phyloP scores from a whole-genome alignment of 257 asterid genomes.

The Anisodus tanguticus region DNA sequence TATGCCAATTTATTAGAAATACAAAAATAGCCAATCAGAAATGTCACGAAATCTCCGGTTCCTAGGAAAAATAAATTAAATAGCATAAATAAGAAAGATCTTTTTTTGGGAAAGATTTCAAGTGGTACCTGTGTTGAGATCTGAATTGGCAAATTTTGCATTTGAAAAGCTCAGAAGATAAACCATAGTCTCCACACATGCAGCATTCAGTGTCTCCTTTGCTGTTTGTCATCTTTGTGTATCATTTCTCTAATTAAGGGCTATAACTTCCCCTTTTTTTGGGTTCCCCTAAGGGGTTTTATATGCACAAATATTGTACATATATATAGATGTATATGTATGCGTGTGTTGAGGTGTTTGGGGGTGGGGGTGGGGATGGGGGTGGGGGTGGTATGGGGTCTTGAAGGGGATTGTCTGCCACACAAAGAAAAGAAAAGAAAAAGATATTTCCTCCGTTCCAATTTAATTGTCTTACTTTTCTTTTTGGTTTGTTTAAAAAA shows the following conservation, averaged over 20 bases:
- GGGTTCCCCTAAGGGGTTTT: neutral
- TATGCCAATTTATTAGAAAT: neutral
- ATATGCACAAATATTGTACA: neutral
- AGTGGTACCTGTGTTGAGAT: constrained; percentile 69
- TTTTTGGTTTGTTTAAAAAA: no score
- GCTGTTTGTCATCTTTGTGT: constrained; percentile 41
- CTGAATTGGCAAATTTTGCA: constrained; percentile 64
- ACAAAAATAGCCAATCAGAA: neutral
- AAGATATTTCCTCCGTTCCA: neutral
- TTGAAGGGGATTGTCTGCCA: constrained; percentile 38
- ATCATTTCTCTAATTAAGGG: constrained; percentile 3
- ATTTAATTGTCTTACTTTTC: no score
- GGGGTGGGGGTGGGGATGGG: neutral
- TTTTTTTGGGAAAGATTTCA: neutral
- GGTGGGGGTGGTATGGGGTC: neutral
- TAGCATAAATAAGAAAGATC: neutral
- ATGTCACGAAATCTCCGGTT: neutral
- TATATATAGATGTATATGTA: neutral
- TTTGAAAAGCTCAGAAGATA: constrained; percentile 62
- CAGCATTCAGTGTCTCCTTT: constrained; percentile 58
- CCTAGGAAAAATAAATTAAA: neutral
- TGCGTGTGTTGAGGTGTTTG: neutral
- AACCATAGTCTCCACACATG: constrained; percentile 85
- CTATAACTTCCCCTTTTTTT: neutral
- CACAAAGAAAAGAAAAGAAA: constrained; percentile 8